Evolutionary conservation across 2,329 filamentous ascomycete genomes (phyloP).

Genomic region (Mariannaea elegans): DNA sequence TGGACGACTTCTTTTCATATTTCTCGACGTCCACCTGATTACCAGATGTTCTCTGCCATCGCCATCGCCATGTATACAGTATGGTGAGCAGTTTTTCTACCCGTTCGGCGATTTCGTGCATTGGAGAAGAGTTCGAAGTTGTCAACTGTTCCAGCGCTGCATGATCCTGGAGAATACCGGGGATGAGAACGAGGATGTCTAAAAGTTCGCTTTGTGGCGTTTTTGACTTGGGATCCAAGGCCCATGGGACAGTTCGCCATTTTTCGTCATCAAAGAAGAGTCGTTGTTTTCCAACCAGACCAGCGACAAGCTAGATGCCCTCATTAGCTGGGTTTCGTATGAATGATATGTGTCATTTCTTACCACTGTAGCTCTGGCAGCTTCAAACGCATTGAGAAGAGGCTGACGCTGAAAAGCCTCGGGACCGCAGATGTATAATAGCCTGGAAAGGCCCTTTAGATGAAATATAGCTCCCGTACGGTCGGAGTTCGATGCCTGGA

Average conservation of each 20-base stretch:
- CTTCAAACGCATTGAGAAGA: conserved; percentile 24
- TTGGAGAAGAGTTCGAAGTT: neutral
- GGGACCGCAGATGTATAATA: conserved; percentile 18
- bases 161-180: conserved; percentile 21
- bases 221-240: conserved; percentile 8
- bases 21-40: conserved; percentile 8
- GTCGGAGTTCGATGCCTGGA: conserved; percentile 15
- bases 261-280: conserved; percentile 22
- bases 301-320: conserved; percentile 9
- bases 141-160: neutral
- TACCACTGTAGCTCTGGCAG: conserved; percentile 24
- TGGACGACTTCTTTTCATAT: neutral
- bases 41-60: conserved; percentile 11
- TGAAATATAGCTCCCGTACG: conserved; percentile 20
- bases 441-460: conserved; percentile 15
- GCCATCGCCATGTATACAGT: conserved; percentile 20
- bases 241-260: conserved; percentile 26
- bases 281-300: conserved; percentile 20
- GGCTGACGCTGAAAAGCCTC: conserved; percentile 25
- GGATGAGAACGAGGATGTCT: conserved; percentile 20
- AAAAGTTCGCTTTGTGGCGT: conserved; percentile 21
- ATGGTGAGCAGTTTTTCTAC: conserved; percentile 1
- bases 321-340: neutral
- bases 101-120: neutral
- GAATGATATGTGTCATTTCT: neutral